Conservation (phyloP, 2,329 filamentous ascomycete genomes). For the Pezicula rhizophila region DNA sequence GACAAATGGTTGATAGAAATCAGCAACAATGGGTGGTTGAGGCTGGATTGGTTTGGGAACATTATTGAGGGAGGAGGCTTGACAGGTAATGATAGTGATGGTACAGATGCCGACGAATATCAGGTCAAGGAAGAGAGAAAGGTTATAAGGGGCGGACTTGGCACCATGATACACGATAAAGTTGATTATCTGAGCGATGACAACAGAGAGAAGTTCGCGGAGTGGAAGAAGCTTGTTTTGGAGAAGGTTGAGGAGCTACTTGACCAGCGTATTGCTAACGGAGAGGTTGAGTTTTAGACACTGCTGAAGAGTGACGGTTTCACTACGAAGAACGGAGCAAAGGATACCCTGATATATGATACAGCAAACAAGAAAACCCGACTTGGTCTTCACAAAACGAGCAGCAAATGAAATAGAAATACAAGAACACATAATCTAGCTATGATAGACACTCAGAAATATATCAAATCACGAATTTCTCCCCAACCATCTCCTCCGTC, state of each 20-base stretch:
- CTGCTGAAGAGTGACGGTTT: no score
- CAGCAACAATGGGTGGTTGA: constrained; percentile 39
- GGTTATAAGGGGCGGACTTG: constrained; percentile 14
- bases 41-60: constrained; percentile 54
- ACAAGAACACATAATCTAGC: no score
- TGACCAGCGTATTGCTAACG: not conserved
- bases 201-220: constrained; percentile 52
- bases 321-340: no score
- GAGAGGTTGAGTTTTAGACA: no score
- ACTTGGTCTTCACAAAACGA: no score
- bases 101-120: constrained; percentile 22
- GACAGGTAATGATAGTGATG: constrained; percentile 19
- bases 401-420: no score
- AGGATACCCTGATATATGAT: no score
- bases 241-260: constrained; percentile 43
- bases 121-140: constrained; percentile 5
- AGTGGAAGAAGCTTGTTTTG: constrained; percentile 60
- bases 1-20: constrained; percentile 56
- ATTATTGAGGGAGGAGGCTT: constrained; percentile 31
- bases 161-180: constrained; percentile 68
- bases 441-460: no score
- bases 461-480: no score
- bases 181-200: constrained; percentile 66
- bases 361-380: no score
- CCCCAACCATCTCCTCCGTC: no score